Conservation (phyloP, 1,139 yeast species). For the Saccharomyces uvarum region DNA sequence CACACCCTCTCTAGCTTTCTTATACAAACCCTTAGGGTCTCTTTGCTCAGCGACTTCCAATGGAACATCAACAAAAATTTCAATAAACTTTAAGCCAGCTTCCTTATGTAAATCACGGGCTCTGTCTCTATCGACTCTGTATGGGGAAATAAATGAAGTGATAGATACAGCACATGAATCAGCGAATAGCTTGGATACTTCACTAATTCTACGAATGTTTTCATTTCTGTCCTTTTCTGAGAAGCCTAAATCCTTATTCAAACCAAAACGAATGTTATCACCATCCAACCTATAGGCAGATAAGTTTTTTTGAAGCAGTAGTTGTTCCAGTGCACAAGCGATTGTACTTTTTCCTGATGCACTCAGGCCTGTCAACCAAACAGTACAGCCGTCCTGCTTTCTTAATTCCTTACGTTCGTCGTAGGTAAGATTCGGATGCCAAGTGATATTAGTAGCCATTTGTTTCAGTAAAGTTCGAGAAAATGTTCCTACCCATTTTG, state of each 20-base stretch:
- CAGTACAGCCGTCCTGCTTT: conserved; percentile 79
- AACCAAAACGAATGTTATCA: conserved; percentile 87
- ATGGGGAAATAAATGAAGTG: conserved; percentile 90
- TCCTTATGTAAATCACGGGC: conserved; percentile 81
- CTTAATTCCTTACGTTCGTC: conserved; percentile 65
- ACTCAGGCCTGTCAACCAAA: conserved; percentile 92
- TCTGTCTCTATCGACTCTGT: conserved; percentile 69
- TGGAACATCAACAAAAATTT: conserved; percentile 88
- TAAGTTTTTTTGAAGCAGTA: conserved; percentile 56
- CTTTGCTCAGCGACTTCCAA: conserved; percentile 89
- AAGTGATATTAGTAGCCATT: conserved; percentile 93
- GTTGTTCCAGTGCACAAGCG: conserved; percentile 89
- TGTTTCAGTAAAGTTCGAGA: neutral
- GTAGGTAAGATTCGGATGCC: conserved; percentile 88
- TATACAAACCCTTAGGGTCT: conserved; percentile 93
- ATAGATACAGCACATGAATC: conserved; percentile 80
- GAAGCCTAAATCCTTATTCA: conserved; percentile 90
- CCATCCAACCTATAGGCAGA: conserved; percentile 88
- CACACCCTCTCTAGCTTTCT: conserved; percentile 91
- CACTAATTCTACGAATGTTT: conserved; percentile 88
- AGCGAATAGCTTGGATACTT: conserved; percentile 86
- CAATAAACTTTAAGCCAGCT: conserved; percentile 73
- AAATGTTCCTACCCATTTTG: neutral
- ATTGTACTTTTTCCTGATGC: conserved; percentile 94
- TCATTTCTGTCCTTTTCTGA: conserved; percentile 87